phyloP scores from a whole-genome alignment of 495 filamentous ascomycete species.

The Tuber aestivum region DNA sequence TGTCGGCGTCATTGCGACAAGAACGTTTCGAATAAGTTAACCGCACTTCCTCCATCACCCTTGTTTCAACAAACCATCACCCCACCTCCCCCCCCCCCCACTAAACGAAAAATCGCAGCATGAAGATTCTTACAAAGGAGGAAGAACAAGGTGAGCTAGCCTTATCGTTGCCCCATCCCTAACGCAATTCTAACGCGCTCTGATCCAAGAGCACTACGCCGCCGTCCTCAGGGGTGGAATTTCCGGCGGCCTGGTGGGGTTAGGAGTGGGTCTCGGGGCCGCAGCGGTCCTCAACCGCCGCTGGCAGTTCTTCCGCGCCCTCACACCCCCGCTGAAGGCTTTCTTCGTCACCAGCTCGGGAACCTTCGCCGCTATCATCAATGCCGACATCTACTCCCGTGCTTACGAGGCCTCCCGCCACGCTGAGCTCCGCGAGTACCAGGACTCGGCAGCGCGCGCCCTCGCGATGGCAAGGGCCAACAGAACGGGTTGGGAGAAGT shows the following conservation, averaged over 20 bases:
- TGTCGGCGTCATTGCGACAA: slow-evolving; percentile 21
- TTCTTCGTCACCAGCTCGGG: slow-evolving; percentile 80
- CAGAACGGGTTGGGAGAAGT: slow-evolving; percentile 53
- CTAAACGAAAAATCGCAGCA: slow-evolving; percentile 42
- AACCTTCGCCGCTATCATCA: slow-evolving; percentile 80
- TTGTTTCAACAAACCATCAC: neutral
- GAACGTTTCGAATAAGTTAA: slow-evolving; percentile 4
- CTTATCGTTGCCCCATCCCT: neutral
- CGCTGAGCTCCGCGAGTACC: slow-evolving; percentile 57
- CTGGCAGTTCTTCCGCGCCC: slow-evolving; percentile 59
- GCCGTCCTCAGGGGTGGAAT: slow-evolving; percentile 72
- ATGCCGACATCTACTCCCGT: slow-evolving; percentile 74
- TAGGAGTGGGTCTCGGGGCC: slow-evolving; percentile 44
- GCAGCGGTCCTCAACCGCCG: slow-evolving; percentile 19
- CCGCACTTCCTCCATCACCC: neutral
- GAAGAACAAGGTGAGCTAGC: slow-evolving; percentile 60
- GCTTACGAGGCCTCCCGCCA: slow-evolving; percentile 65
- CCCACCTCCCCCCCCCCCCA: neutral
- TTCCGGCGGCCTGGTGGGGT: slow-evolving; percentile 59
- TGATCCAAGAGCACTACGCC: slow-evolving; percentile 48
- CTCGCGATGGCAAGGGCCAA: slow-evolving; percentile 49
- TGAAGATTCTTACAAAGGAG: slow-evolving; percentile 95
- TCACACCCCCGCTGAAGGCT: slow-evolving; percentile 80
- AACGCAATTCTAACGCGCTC: neutral
- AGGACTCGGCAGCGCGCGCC: slow-evolving; percentile 53